phyloP scores from a whole-genome alignment of 2,329 filamentous ascomycete species.

The Ophiostoma novo-ulmi region DNA sequence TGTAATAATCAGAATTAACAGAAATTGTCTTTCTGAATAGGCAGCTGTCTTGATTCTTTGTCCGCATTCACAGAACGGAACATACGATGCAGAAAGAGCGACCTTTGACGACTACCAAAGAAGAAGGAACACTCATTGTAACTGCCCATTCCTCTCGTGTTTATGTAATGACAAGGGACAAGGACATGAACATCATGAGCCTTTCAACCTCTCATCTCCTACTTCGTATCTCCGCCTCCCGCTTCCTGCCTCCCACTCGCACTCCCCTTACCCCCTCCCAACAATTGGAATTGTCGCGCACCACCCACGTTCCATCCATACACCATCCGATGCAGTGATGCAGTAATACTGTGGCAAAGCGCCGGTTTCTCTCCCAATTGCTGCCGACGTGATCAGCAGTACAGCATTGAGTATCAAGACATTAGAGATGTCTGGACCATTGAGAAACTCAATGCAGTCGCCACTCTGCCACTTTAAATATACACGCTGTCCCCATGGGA shows the following conservation, averaged over 20 bases:
- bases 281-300: slow-evolving; percentile 11
- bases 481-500: slow-evolving; percentile 20
- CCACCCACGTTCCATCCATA: slow-evolving; percentile 19
- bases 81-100: neutral
- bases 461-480: neutral
- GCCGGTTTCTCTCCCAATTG: neutral
- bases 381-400: slow-evolving; percentile 5
- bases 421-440: neutral
- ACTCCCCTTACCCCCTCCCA: slow-evolving; percentile 1
- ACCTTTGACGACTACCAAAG: neutral
- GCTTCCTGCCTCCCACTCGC: neutral
- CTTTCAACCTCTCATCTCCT: slow-evolving; percentile 1
- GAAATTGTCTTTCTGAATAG: neutral
- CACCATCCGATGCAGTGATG: slow-evolving; percentile 9
- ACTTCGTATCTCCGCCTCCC: neutral
- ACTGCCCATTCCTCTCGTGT: slow-evolving; percentile 9
- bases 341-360: neutral
- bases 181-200: slow-evolving; percentile 11
- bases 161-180: neutral
- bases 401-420: neutral
- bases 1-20: neutral
- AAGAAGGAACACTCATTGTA: neutral
- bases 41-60: neutral
- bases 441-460: neutral
- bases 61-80: neutral